These are phyloP conservation scores for Nothophoma quercina DNA, from an alignment of 2,329 filamentous ascomycete species.

Conservation along the genomic window DNA sequence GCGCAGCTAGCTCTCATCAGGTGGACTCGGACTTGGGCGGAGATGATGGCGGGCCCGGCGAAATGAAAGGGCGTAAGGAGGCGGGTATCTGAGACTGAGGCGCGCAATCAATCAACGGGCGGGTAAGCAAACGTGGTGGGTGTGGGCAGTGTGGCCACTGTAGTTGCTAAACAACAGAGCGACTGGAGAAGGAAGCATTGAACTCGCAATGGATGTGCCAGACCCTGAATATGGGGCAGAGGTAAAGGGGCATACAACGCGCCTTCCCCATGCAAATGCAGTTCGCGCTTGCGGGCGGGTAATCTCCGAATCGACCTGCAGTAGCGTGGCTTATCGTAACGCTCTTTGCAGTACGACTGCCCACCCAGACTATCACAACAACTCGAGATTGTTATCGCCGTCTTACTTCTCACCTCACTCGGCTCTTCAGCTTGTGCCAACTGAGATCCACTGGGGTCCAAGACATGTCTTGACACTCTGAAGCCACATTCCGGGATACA, in stretches of 20 bases:
- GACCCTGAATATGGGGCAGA: constrained; percentile 17
- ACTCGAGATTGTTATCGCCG: neutral
- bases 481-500: constrained; percentile 5
- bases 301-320: constrained; percentile 17
- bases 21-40: constrained; percentile 26
- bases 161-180: constrained; percentile 23
- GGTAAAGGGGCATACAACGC: constrained; percentile 10
- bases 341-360: constrained; percentile 28
- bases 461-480: neutral
- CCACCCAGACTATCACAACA: constrained; percentile 11
- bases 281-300: constrained; percentile 18
- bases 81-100: constrained; percentile 25
- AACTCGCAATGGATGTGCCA: neutral
- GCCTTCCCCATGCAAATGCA: constrained; percentile 11
- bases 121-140: constrained; percentile 10
- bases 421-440: neutral
- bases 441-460: neutral
- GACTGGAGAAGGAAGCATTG: constrained; percentile 28
- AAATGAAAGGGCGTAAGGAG: constrained; percentile 39
- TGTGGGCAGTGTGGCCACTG: constrained; percentile 20
- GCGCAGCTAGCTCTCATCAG: constrained; percentile 42
- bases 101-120: constrained; percentile 13
- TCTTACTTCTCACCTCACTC: neutral
- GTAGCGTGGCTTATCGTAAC: constrained; percentile 24
- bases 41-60: constrained; percentile 36